Evolutionary conservation across 1,284 basidiomycete species (phyloP), one percentile per base, ranked within the genome.

Genomic region (Irpex rosettiformis): DNA sequence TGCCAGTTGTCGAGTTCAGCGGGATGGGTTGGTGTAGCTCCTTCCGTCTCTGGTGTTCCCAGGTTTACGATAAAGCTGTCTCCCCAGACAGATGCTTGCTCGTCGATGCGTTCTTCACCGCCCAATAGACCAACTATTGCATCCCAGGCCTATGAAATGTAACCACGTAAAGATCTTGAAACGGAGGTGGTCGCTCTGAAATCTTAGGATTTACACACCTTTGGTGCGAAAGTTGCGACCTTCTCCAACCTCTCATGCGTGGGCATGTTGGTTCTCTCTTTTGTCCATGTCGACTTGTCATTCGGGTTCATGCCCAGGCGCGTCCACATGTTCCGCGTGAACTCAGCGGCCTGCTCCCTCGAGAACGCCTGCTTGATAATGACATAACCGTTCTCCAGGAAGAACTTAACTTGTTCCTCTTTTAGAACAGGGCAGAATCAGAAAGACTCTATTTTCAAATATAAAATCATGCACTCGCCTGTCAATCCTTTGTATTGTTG

Each of bases 11-110:
- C 57, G 52, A 61, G 49, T 13, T 55, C 57, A 16, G 24, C 3
- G 3, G 59, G 52, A 40, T 54, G 52, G 22, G 29, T 11, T 7
- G 52, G 52, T 4, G 28, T 22, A 13, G 52, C 30, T 22, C 29
- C 30, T 33, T 37, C 52, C 8, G 52, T 54, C 30, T 54, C 52
- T 16, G 76, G 72, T 13, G 72, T 77, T 28, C 83, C 83, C 21
- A 86, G 69, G 66, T 85, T 85, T 24, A 84, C 79, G 61, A 85
- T 84, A 69, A 84, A 84, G 33, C 77, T 79, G 70, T 86, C 82
- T 40, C 78, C 77, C 82, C 83, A 85, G 8, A 72, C 66, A 55
- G 76, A 75, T 11, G 60, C 60, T 29, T 70, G 64, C 42, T 77
- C 72, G 62, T 84, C 75, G 63, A 85, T 80, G 42, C 83, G 76